Percentiles rank a stretch among this genome's conserved stretches.
Conservation (phyloP, 306 rosid species). For the Albizia julibrissin region DNA sequence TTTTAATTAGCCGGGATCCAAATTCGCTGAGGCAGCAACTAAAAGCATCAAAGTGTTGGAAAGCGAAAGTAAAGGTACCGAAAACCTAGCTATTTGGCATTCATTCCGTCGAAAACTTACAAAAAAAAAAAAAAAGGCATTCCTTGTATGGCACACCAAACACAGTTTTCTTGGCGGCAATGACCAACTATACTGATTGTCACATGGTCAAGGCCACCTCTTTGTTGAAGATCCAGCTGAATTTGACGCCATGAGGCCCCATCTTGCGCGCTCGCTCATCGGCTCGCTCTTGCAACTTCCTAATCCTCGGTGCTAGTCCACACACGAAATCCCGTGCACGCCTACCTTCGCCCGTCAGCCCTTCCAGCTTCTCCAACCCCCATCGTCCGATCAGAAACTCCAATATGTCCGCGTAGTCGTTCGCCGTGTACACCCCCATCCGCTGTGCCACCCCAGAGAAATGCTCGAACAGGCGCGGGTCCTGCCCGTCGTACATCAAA, state of each 20-base stretch:
- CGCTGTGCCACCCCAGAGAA: slow-evolving; percentile 57
- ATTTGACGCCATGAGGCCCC: slow-evolving; percentile 42
- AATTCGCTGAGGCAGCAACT: neutral
- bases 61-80: neutral
- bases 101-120: neutral
- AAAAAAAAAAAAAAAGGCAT: neutral
- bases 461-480: slow-evolving; percentile 51
- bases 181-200: neutral
- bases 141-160: neutral
- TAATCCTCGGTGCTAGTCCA: slow-evolving; percentile 45
- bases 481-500: slow-evolving; percentile 51
- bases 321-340: slow-evolving; percentile 52
- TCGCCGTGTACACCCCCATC: slow-evolving; percentile 32
- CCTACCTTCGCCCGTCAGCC: slow-evolving; percentile 42
- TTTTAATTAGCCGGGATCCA: neutral
- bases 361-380: slow-evolving; percentile 29
- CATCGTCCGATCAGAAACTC: neutral
- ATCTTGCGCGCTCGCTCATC: slow-evolving; percentile 48
- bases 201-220: slow-evolving; percentile 1
- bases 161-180: no score
- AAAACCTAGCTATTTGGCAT: neutral
- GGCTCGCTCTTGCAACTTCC: slow-evolving; percentile 53
- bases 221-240: slow-evolving; percentile 53
- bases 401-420: slow-evolving; percentile 35
- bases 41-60: neutral